Evolutionary conservation across 78 protist species (phyloP), one percentile per base, ranked within the genome.

Genomic region (Dictyostelium discoideum): DNA sequence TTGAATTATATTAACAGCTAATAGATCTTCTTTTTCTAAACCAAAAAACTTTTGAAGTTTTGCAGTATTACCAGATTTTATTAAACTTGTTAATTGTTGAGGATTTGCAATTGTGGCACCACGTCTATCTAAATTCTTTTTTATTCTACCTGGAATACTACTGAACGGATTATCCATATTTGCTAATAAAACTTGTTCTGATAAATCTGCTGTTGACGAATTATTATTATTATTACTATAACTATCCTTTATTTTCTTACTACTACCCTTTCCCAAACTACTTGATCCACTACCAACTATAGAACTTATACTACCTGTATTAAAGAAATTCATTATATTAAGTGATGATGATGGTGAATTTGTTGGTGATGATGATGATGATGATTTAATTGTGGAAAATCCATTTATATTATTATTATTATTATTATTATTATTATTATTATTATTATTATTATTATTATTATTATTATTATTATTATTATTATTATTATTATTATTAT

Each of bases 41-140:
- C 87, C 87, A 84, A 60, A 84, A 60, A 84, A 84, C 29, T 63
- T 84, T 84, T 84, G 87, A 24, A 84, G 54, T 39, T 84, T 84
- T 16, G 37, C 37, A 10, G 87, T 37, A 39, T 84, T 84, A 6
- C 54, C 87, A 14, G 87, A 42, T 37, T 74, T 13, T 18, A 84
- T 24, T 29, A 84, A 63, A 42, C 72, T 84, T 7, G 87, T 84
- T 22, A 84, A 29, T 60, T 60, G 87, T 39, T 84, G 87, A 39
- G 87, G 87, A 84, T 84, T 84, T 72, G 87, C 73, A 37, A 84
- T 84, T 18, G 87, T 84, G 5, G 87, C 73, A 39, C 87, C 87
- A 11, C 77, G 42, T 60, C 32, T 24, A 50, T 48, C 50, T 6
- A 74, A 37, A 37, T 74, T 74, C 44, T 42, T 42, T 42, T 78